Evolutionary conservation across 768 basidiomycete species (phyloP).

Genomic region (Naganishia kalamii): DNA sequence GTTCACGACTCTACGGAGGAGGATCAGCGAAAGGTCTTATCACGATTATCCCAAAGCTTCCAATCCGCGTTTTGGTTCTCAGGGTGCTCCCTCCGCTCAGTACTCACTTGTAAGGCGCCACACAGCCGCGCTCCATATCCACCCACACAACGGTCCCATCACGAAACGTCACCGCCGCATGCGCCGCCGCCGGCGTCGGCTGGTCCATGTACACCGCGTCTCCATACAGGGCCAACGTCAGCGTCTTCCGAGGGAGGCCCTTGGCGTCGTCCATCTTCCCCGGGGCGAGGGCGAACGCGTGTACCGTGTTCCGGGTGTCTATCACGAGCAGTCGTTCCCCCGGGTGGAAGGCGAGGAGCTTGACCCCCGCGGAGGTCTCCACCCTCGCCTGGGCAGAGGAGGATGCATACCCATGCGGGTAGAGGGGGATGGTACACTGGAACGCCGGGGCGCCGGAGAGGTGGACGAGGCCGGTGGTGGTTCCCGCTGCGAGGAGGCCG

Average conservation of each 20-base stretch:
- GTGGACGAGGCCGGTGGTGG: slow-evolving; percentile 58
- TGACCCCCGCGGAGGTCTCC: slow-evolving; percentile 46
- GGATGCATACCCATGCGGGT: slow-evolving; percentile 14
- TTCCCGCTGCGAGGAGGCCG: slow-evolving; percentile 48
- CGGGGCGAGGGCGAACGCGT: slow-evolving; percentile 58
- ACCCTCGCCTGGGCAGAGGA: neutral
- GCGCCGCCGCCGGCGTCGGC: slow-evolving; percentile 64
- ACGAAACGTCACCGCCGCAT: slow-evolving; percentile 52
- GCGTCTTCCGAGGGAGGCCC: slow-evolving; percentile 50
- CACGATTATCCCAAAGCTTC: too few species aligned
- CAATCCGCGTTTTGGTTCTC: too few species aligned
- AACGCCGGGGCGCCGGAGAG: slow-evolving; percentile 67
- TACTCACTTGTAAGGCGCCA: slow-evolving; percentile 23
- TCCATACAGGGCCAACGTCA: slow-evolving; percentile 25
- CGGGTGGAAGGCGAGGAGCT: slow-evolving; percentile 60
- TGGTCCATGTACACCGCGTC: slow-evolving; percentile 39
- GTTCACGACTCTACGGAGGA: slow-evolving; percentile 53
- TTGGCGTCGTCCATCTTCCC: slow-evolving; percentile 53
- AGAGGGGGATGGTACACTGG: slow-evolving; percentile 38
- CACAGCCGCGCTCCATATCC: slow-evolving; percentile 27
- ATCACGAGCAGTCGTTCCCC: slow-evolving; percentile 55
- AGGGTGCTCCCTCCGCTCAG: too few species aligned
- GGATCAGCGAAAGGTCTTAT: too few species aligned
- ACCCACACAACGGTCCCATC: slow-evolving; percentile 24
- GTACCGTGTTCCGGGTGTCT: slow-evolving; percentile 57